phyloP scores from a whole-genome alignment of 2,329 filamentous ascomycete species.

The Fonsecaea pugnacius region DNA sequence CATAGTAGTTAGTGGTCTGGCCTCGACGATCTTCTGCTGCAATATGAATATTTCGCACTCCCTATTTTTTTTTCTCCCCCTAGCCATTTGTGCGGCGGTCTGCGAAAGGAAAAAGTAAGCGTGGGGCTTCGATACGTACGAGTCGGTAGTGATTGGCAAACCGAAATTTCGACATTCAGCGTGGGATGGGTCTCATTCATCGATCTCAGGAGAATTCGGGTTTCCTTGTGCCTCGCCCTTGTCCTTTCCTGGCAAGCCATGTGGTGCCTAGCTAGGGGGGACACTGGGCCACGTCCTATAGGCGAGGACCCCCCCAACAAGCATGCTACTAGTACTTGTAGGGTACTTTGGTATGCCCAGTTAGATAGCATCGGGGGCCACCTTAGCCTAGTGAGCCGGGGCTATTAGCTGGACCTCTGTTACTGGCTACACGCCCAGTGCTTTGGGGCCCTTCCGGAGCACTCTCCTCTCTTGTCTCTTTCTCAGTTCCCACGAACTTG shows the following conservation, averaged over 20 bases:
- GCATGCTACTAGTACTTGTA: neutral
- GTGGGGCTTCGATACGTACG: slow-evolving; percentile 6
- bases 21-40: neutral
- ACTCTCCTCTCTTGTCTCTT: slow-evolving; percentile 17
- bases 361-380: neutral
- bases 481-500: slow-evolving; percentile 16
- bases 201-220: slow-evolving; percentile 21
- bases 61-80: neutral
- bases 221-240: slow-evolving; percentile 3
- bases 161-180: slow-evolving; percentile 8
- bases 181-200: slow-evolving; percentile 10
- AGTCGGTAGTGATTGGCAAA: slow-evolving; percentile 8
- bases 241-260: slow-evolving; percentile 11
- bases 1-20: neutral
- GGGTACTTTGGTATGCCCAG: neutral
- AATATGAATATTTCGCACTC: neutral
- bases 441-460: slow-evolving; percentile 4
- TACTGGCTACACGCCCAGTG: slow-evolving; percentile 4
- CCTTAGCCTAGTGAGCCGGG: neutral
- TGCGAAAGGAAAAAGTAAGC: neutral
- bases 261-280: slow-evolving; percentile 4
- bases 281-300: neutral
- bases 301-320: neutral
- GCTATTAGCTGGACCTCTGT: slow-evolving; percentile 1
- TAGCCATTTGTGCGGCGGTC: slow-evolving; percentile 1